Evolutionary conservation across 495 filamentous ascomycete species (phyloP), one percentile per base, ranked within the genome.

Genomic region (Collariella sp.): DNA sequence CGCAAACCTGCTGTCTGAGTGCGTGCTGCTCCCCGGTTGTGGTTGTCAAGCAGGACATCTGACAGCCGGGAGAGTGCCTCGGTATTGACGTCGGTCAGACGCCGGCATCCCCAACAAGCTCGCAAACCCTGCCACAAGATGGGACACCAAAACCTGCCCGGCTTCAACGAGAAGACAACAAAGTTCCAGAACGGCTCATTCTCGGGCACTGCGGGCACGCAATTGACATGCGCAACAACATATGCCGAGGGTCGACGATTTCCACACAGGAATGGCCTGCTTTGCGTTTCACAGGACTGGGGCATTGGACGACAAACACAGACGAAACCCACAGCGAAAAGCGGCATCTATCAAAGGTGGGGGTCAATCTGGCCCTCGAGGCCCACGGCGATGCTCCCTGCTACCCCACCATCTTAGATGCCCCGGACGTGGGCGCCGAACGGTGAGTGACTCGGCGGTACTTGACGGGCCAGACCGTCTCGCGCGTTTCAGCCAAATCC

Each of bases 381-480:
- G 44, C 23, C 33, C 45, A 39, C 52, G 42, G 16, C 19, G 23
- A 43, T 18, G 31, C 16, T 19, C 4, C 16, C 16, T 4, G 23
- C 48, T 26, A 44, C 39, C 29, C 40, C 40, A 46, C 31, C 39
- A 26, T 6, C 34, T 7, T 42, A 41, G 33, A 38, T 47, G 23
- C 31, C 42, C 57, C 45, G 50, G 50, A 39, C 44, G 35, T 44
- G 31, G 33, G 50, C 46, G 45, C 56, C 50, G 56, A 36, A 36
- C 12, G 11, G 3, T 12, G 22, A 56, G 57, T 50, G 52, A 60
- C 57, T 29, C 39, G 38, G 36, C 15, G 38, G 42, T 55, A 56
- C 57, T 47, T 60, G 29, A 2, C 13, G 0, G 53, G n/a, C 50
- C 26, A 51, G 47, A 51, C 16, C 24, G 11, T 15, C 19, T 46